Evolutionary conservation across 2,329 filamentous ascomycete species (phyloP).

Genomic region (Penicillium sp.): DNA sequence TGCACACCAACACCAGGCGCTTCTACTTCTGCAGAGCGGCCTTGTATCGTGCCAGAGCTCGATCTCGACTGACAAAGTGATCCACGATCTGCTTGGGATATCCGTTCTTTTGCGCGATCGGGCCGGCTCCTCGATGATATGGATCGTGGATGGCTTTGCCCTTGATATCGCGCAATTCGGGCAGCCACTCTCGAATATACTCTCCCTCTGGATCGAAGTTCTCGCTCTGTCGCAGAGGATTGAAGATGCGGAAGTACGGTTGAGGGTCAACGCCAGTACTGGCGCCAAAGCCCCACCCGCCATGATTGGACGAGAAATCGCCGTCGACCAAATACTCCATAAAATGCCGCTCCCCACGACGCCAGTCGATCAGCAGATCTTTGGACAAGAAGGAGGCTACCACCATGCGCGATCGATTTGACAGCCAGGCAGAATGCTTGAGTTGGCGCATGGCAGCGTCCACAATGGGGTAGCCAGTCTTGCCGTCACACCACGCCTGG

Average conservation of each 20-base stretch:
- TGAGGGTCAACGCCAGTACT: slow-evolving; percentile 74
- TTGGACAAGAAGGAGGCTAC: slow-evolving; percentile 75
- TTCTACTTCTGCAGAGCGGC: slow-evolving; percentile 32
- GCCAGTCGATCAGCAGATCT: slow-evolving; percentile 76
- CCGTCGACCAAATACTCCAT: slow-evolving; percentile 76
- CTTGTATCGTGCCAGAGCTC: slow-evolving; percentile 66
- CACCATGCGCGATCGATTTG: slow-evolving; percentile 80
- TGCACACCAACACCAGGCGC: neutral
- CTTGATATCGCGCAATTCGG: slow-evolving; percentile 60
- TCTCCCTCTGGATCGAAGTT: slow-evolving; percentile 73
- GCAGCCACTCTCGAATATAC: slow-evolving; percentile 79
- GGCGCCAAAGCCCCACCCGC: slow-evolving; percentile 61
- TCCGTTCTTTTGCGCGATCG: slow-evolving; percentile 56
- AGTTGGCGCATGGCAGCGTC: slow-evolving; percentile 83
- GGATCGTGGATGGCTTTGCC: slow-evolving; percentile 75
- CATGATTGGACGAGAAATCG: slow-evolving; percentile 73
- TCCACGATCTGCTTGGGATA: slow-evolving; percentile 72
- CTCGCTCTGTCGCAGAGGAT: slow-evolving; percentile 75
- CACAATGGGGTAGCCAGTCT: slow-evolving; percentile 75
- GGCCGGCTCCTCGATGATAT: slow-evolving; percentile 58
- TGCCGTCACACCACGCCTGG: slow-evolving; percentile 65
- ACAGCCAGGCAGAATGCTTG: slow-evolving; percentile 65
- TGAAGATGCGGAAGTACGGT: slow-evolving; percentile 88
- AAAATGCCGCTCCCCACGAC: slow-evolving; percentile 73
- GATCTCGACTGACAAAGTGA: slow-evolving; percentile 63